phyloP scores from a whole-genome alignment of 768 basidiomycete genomes.

The Tylopilus cervinicoccineus region DNA sequence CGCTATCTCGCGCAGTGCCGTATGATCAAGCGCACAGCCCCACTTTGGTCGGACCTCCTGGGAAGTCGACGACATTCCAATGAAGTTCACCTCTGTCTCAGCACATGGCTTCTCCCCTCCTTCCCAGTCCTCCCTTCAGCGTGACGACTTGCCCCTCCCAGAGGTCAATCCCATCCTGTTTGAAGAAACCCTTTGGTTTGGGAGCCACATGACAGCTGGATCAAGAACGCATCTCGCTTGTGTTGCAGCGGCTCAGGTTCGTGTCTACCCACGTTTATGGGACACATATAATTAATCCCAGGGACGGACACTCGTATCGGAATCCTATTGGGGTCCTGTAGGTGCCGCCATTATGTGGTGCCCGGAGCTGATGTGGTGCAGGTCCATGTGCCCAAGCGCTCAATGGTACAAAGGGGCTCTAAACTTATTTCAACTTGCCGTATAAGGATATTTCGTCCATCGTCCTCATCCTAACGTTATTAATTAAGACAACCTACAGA shows the following conservation, averaged over 20 bases:
- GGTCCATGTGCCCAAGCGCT: too few species aligned
- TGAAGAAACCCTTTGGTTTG: slow-evolving; percentile 41
- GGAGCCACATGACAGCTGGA: too few species aligned
- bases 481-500: background rate
- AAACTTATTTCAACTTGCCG: background rate
- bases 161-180: slow-evolving; percentile 48
- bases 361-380: too few species aligned
- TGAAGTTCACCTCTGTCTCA: slow-evolving; percentile 15
- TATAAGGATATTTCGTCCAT: slow-evolving; percentile 2
- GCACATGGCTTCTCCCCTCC: slow-evolving; percentile 6
- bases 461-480: slow-evolving; percentile 3
- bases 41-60: slow-evolving; percentile 26
- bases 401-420: too few species aligned
- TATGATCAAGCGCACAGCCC: slow-evolving; percentile 40
- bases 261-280: too few species aligned
- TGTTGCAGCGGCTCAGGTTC: too few species aligned
- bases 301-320: too few species aligned
- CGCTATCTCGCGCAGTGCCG: slow-evolving; percentile 45
- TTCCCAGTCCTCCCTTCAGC: slow-evolving; percentile 30
- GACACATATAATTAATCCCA: too few species aligned
- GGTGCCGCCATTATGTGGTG: too few species aligned
- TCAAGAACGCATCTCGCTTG: too few species aligned
- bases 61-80: slow-evolving; percentile 26
- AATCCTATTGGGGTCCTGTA: too few species aligned
- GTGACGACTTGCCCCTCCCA: slow-evolving; percentile 46